Percentiles rank a stretch among this genome's conserved stretches.
phyloP scores from a whole-genome alignment of 331 rosid genomes.

The Malus hybrid region DNA sequence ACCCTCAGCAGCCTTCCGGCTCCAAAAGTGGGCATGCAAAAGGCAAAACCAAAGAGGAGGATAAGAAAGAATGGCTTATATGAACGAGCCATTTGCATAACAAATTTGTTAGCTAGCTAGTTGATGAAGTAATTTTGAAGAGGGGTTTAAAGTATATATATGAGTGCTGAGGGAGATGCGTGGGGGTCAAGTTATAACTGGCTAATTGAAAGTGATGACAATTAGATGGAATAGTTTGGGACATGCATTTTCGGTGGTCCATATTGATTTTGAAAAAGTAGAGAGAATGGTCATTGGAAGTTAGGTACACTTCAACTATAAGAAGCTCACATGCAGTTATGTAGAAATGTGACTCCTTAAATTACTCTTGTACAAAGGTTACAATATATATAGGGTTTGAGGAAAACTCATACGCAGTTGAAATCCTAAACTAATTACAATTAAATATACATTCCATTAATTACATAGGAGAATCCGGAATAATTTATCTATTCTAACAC shows the following conservation, averaged over 20 bases:
- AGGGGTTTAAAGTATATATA: not conserved
- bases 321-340: not conserved
- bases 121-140: no score
- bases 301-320: not conserved
- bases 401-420: no score
- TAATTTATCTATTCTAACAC: no score
- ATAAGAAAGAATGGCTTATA: not conserved
- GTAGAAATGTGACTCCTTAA: no score
- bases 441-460: no score
- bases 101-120: not conserved
- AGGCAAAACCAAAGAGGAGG: not conserved
- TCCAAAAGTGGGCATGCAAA: not conserved
- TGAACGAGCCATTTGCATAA: not conserved
- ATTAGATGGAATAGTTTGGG: not conserved
- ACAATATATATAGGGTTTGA: no score
- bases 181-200: not conserved
- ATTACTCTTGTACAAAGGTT: no score
- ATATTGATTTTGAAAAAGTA: not conserved
- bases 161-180: not conserved
- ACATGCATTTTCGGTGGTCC: not conserved
- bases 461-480: no score
- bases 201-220: not conserved
- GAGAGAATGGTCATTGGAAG: not conserved
- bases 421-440: no score
- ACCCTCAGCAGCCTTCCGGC: not conserved